A percentile compares a stretch with the other conserved stretches of the same genome.
Evolutionary conservation across 768 basidiomycete genomes (phyloP).

Genomic region (Boletales sp.): DNA sequence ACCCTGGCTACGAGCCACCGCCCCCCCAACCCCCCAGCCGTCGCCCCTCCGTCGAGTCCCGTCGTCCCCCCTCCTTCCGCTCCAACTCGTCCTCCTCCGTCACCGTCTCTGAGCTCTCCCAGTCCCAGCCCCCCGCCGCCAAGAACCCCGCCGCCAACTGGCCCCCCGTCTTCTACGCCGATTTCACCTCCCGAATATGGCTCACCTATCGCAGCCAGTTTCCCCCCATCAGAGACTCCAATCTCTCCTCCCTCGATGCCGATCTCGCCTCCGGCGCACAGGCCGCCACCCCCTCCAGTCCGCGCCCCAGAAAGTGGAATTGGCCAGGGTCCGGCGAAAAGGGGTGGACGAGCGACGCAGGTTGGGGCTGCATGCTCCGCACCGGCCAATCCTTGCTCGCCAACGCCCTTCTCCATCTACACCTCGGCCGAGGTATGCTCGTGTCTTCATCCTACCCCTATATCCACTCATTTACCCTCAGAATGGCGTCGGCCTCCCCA

Average conservation of each 20-base stretch:
- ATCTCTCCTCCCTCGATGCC: slow-evolving; percentile 41
- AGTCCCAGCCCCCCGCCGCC: slow-evolving; percentile 33
- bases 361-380: slow-evolving; percentile 91
- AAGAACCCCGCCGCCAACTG: slow-evolving; percentile 45
- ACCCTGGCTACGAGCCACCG: slow-evolving; percentile 64
- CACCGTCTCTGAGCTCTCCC: slow-evolving; percentile 32
- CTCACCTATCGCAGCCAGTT: slow-evolving; percentile 91
- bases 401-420: slow-evolving; percentile 70
- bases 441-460: slow-evolving; percentile 3
- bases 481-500: slow-evolving; percentile 82
- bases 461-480: slow-evolving; percentile 29
- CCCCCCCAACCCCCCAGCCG: slow-evolving; percentile 28
- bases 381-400: slow-evolving; percentile 84
- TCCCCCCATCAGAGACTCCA: slow-evolving; percentile 67
- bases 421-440: slow-evolving; percentile 65
- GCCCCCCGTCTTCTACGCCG: slow-evolving; percentile 82
- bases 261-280: slow-evolving; percentile 29
- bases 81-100: slow-evolving; percentile 42
- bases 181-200: slow-evolving; percentile 88
- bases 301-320: slow-evolving; percentile 53
- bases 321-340: slow-evolving; percentile 65
- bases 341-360: slow-evolving; percentile 80
- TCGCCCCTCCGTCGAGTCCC: slow-evolving; percentile 41
- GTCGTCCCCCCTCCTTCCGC: slow-evolving; percentile 40
- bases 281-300: slow-evolving; percentile 38